Evolutionary conservation across 2,329 filamentous ascomycete genomes (phyloP).

Genomic region (Neurospora crassa): DNA sequence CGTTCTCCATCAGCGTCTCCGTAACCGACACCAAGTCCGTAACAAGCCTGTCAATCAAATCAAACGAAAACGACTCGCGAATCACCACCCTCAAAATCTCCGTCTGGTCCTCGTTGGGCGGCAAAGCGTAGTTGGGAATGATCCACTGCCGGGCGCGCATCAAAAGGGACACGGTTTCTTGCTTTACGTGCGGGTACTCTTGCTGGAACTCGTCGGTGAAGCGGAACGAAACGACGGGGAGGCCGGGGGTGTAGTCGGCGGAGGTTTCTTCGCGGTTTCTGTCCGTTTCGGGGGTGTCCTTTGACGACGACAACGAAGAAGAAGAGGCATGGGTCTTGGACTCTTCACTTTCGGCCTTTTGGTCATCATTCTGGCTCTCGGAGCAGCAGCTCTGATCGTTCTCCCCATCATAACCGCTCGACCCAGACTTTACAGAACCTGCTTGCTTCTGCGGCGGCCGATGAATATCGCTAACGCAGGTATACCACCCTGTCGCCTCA

Average conservation of each 20-base stretch:
- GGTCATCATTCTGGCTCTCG: not conserved
- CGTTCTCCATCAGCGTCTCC: constrained; percentile 47
- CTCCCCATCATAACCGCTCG: constrained; percentile 18
- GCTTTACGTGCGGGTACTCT: constrained; percentile 53
- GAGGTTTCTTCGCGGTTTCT: constrained; percentile 36
- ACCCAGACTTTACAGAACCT: constrained; percentile 1
- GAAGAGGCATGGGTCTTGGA: not conserved
- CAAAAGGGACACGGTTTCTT: constrained; percentile 52
- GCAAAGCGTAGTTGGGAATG: constrained; percentile 60
- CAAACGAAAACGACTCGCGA: constrained; percentile 58
- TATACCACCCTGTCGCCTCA: constrained; percentile 58
- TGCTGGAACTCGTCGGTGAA: constrained; percentile 52
- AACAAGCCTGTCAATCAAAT: constrained; percentile 54
- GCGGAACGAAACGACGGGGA: constrained; percentile 60
- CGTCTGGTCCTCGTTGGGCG: constrained; percentile 48
- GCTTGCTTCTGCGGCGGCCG: constrained; percentile 25
- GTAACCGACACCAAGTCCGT: constrained; percentile 51
- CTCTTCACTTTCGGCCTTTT: constrained; percentile 19
- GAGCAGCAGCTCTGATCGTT: not conserved
- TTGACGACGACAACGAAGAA: not conserved
- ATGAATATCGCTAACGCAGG: constrained; percentile 56
- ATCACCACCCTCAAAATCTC: constrained; percentile 62
- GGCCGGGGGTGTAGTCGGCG: constrained; percentile 52
- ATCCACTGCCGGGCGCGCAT: constrained; percentile 60
- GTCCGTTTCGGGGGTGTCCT: not conserved